Conservation (phyloP, 768 basidiomycete genomes). For the Hygrophorus russula region DNA sequence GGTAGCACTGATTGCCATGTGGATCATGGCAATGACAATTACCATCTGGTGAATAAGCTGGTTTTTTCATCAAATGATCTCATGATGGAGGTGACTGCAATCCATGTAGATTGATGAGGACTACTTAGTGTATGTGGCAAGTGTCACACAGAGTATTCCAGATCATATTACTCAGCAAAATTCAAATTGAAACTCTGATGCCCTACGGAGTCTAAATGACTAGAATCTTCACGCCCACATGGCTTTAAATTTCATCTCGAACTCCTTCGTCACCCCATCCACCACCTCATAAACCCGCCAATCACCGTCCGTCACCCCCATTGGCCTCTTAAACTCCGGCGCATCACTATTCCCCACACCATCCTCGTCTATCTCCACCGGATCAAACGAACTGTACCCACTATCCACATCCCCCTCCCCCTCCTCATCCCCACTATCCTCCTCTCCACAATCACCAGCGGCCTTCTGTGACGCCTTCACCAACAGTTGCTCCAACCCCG, state of each 20-base stretch:
- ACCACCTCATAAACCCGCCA: constrained; percentile 48
- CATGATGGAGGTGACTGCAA: no score
- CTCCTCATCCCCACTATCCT: constrained; percentile 8
- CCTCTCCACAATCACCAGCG: neutral
- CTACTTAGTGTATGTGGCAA: no score
- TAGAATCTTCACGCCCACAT: constrained; percentile 41
- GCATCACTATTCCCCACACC: constrained; percentile 14
- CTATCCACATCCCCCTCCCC: constrained; percentile 16
- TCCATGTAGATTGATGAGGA: no score
- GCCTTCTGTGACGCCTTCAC: constrained; percentile 8
- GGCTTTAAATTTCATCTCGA: constrained; percentile 45
- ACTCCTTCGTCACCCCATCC: constrained; percentile 30
- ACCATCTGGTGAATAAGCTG: no score
- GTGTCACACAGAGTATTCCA: no score
- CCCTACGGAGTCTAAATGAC: no score
- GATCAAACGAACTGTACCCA: constrained; percentile 14
- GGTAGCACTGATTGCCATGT: no score
- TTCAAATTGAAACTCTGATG: no score
- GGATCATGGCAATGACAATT: no score
- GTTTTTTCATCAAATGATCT: no score
- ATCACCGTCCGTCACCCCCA: constrained; percentile 31
- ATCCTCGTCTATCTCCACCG: constrained; percentile 13
- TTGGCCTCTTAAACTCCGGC: constrained; percentile 19
- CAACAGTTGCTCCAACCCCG: constrained; percentile 37
- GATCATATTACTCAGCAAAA: no score